Conservation (phyloP, 352 stramenopile genomes). For the Phytophthora chlamydospora region DNA sequence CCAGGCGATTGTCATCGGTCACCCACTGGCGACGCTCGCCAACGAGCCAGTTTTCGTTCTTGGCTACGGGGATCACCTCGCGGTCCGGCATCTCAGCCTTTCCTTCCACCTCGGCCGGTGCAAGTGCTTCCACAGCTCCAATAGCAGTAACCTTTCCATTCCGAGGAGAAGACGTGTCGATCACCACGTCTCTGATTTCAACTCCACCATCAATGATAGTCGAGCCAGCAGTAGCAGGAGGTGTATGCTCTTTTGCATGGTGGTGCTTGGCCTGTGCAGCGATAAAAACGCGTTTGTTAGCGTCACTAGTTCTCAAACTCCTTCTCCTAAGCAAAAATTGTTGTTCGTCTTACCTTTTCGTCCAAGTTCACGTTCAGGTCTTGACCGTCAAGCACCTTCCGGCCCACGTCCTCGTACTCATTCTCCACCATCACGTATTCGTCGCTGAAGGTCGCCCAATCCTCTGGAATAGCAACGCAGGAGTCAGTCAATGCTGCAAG, state of each 20-base stretch:
- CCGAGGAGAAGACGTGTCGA: conserved; percentile 42
- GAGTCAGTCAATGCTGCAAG: neutral
- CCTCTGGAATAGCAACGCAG: conserved; percentile 34
- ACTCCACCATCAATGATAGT: conserved; percentile 35
- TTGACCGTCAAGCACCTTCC: conserved; percentile 68
- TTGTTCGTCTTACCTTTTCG: conserved; percentile 37
- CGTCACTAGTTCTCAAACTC: neutral
- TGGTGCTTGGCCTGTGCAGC: conserved; percentile 25
- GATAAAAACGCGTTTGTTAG: conserved; percentile 14
- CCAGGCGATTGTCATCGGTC: conserved; percentile 65
- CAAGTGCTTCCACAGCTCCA: conserved; percentile 1
- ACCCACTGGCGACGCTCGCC: conserved; percentile 54
- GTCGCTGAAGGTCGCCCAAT: conserved; percentile 77
- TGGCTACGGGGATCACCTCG: conserved; percentile 32
- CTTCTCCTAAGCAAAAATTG: neutral
- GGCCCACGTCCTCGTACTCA: conserved; percentile 80
- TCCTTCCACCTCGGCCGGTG: conserved; percentile 9
- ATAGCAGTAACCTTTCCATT: conserved; percentile 6
- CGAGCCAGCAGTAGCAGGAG: conserved; percentile 9
- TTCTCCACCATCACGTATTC: conserved; percentile 87
- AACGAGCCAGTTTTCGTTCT: conserved; percentile 43
- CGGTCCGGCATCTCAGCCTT: conserved; percentile 33
- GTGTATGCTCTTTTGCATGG: conserved; percentile 16
- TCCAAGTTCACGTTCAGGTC: conserved; percentile 53
- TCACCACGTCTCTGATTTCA: conserved; percentile 40